Percentiles rank a stretch among this genome's conserved stretches.
phyloP scores from a whole-genome alignment of 768 basidiomycete genomes.

The Tulasnella sp. region DNA sequence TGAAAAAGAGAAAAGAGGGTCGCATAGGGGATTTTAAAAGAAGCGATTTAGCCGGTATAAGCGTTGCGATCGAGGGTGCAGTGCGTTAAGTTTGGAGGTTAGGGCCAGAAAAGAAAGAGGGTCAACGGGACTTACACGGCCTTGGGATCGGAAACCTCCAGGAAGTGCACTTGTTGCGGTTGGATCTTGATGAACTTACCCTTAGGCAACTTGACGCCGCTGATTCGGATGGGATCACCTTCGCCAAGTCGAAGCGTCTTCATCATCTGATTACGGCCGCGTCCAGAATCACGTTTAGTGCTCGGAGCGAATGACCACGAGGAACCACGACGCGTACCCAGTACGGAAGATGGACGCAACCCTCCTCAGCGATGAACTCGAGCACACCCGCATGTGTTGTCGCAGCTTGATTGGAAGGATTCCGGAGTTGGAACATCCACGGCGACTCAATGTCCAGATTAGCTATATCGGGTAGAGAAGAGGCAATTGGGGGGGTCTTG shows the following conservation, averaged over 20 bases:
- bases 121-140: slow-evolving; percentile 68
- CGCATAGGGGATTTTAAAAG: not conserved
- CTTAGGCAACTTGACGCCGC: slow-evolving; percentile 76
- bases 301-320: not conserved
- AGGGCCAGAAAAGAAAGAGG: not conserved
- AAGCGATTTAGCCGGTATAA: not conserved
- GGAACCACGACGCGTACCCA: slow-evolving; percentile 41
- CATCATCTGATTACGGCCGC: slow-evolving; percentile 57
- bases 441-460: slow-evolving; percentile 80
- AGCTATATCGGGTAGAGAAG: slow-evolving; percentile 26
- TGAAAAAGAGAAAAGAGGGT: too few relatives aligned
- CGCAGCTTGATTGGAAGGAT: slow-evolving; percentile 69
- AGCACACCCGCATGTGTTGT: slow-evolving; percentile 95
- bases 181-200: slow-evolving; percentile 96
- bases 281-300: not conserved
- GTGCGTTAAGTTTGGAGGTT: not conserved
- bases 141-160: slow-evolving; percentile 95
- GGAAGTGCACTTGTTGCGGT: slow-evolving; percentile 87
- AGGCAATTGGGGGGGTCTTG: not conserved
- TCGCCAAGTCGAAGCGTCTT: slow-evolving; percentile 85
- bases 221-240: slow-evolving; percentile 90
- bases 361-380: slow-evolving; percentile 97
- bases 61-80: not conserved
- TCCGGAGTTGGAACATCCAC: slow-evolving; percentile 94
- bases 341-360: slow-evolving; percentile 86